phyloP scores from a whole-genome alignment of 176 grass and related monocot genomes.

The Cenchrus americanus region DNA sequence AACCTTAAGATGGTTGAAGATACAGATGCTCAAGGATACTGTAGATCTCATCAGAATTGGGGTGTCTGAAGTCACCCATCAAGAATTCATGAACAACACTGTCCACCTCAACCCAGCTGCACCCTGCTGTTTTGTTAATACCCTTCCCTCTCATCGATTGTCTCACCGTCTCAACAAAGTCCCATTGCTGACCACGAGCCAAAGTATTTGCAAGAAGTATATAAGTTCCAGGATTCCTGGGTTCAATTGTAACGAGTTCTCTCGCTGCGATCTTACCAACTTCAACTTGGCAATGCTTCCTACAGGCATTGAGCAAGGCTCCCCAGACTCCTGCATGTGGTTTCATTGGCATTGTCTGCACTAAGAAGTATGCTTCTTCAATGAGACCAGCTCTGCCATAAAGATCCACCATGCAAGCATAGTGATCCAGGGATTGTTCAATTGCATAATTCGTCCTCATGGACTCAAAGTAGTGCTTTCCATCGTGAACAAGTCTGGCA shows the following conservation, averaged over 20 bases:
- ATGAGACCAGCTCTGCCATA: conserved; percentile 68
- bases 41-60: conserved; percentile 45
- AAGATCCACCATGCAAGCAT: conserved; percentile 74
- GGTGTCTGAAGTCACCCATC: conserved; percentile 41
- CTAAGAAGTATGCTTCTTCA: conserved; percentile 49
- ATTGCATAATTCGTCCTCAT: conserved; percentile 53
- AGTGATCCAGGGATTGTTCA: conserved; percentile 57
- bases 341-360: conserved; percentile 53
- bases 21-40: conserved; percentile 48
- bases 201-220: conserved; percentile 65
- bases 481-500: conserved; percentile 52
- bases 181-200: conserved; percentile 54
- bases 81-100: conserved; percentile 48
- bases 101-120: conserved; percentile 69
- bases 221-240: conserved; percentile 66
- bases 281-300: conserved; percentile 51
- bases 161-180: conserved; percentile 48
- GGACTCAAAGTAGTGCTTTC: conserved; percentile 51
- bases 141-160: conserved; percentile 51
- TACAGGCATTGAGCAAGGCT: conserved; percentile 74
- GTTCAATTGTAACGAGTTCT: conserved; percentile 61
- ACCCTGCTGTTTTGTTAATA: conserved; percentile 51
- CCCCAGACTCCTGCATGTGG: conserved; percentile 81
- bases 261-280: conserved; percentile 49
- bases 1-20: conserved; percentile 40